Conservation (phyloP, 116 monocot genomes). For the Cymodocea nodosa region DNA sequence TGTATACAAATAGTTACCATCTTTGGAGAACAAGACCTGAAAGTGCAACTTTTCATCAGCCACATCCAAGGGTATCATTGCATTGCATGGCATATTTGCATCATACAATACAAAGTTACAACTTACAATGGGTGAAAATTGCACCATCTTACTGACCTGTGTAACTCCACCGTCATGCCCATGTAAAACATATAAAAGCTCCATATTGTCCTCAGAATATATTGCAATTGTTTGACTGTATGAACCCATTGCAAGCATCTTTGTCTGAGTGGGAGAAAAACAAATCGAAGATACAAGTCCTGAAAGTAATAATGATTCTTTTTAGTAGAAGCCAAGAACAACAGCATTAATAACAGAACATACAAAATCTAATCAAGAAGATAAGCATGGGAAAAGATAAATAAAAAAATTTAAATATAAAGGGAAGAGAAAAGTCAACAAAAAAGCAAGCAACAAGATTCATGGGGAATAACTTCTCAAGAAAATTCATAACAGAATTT, state of each 20-base stretch:
- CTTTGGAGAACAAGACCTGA: slow-evolving; percentile 86
- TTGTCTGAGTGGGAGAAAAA: slow-evolving; percentile 58
- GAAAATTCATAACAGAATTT: no score
- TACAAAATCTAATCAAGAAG: background rate
- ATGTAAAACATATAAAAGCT: slow-evolving; percentile 88
- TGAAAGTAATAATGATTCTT: slow-evolving; percentile 7
- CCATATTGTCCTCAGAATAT: slow-evolving; percentile 80
- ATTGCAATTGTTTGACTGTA: slow-evolving; percentile 76
- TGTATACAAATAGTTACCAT: slow-evolving; percentile 91
- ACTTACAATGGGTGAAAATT: background rate
- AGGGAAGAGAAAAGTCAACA: no score
- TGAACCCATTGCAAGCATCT: slow-evolving; percentile 80
- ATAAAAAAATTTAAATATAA: no score
- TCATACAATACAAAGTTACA: background rate
- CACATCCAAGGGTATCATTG: background rate
- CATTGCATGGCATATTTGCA: background rate
- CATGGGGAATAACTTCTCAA: no score
- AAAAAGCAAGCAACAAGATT: no score
- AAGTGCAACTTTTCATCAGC: slow-evolving; percentile 1
- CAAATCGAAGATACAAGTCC: slow-evolving; percentile 83
- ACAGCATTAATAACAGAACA: background rate
- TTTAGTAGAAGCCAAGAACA: no score
- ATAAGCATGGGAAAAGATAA: background rate
- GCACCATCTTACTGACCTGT: slow-evolving; percentile 35
- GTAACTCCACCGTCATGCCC: slow-evolving; percentile 95